Base-by-base conservation (phyloP, 2,329 filamentous ascomycete species). In the Cladosporium cucumerinum region DNA sequence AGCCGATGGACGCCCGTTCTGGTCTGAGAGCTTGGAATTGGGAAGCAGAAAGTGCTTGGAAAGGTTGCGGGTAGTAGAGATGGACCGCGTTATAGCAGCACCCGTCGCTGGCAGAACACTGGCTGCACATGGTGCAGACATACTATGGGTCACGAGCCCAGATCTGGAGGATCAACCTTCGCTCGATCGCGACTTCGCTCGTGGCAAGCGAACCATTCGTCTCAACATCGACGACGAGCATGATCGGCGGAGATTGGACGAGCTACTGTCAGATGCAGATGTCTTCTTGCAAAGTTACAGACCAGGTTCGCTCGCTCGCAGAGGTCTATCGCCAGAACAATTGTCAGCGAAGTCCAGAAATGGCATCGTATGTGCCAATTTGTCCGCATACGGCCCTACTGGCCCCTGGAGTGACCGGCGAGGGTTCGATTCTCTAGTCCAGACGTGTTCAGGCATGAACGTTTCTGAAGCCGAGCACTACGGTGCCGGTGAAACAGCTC, bases 361-460 rank as follows among this genome's bases (percentile, higher is more conserved):
- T 4, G 75, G 74, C 1, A 76, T 87, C 14, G 76, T 87, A 28
- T 75, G 79, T 6, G 84, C 83, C 2, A 85, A 79, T 58, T 68
- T 87, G 25, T 84, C 82, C 0, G 84, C 85, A 0, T 87, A 82
- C 65, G 84, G 83, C 0, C 76, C 79, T 0, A 63, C 73, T 0
- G 83, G 84, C 0, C 82, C 82, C 0, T 84, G 82, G 82, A 67
- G 72, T 0, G 64, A 69, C 0, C 74, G 80, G 2, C 76, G 85
- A 2, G 85, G 85, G 0, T 87, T 85, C 62, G 85, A 87, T 67
- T 85, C 83, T 0, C 75, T 84, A 4, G 80, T 84, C 0, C 84
- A 87, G 72, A 84, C 84, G 8, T 84, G 81, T 63, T 81, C 82
- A 0, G 85, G 85, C 0, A 80, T 86, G 72, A 86, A 86, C 52